Percentiles rank a stretch among this genome's conserved stretches.
Evolutionary conservation across 345 rosid genomes (phyloP).

Genomic region (Cardiospermum halicacabum): DNA sequence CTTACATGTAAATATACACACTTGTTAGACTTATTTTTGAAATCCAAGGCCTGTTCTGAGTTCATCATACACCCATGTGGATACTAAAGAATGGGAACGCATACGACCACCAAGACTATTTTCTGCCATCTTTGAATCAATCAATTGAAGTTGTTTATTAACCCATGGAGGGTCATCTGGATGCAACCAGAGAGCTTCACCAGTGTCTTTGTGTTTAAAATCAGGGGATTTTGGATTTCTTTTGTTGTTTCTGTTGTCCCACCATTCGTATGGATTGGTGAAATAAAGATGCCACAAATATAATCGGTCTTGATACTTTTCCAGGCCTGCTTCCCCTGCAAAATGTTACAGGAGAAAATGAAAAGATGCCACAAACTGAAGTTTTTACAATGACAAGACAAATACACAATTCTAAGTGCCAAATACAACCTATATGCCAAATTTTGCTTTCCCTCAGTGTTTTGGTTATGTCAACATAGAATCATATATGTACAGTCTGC

Average conservation of each 20-base stretch:
- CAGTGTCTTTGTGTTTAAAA: slow-evolving; percentile 64
- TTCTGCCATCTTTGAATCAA: slow-evolving; percentile 44
- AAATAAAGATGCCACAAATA: slow-evolving; percentile 80
- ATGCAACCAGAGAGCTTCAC: slow-evolving; percentile 64
- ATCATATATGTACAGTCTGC: background rate
- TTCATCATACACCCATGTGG: slow-evolving; percentile 44
- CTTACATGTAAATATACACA: too few species aligned
- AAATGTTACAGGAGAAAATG: slow-evolving; percentile 1
- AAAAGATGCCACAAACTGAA: background rate
- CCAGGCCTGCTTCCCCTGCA: slow-evolving; percentile 30
- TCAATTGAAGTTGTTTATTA: slow-evolving; percentile 45
- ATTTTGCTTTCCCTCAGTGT: too few species aligned
- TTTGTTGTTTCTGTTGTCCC: slow-evolving; percentile 70
- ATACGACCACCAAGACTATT: slow-evolving; percentile 15
- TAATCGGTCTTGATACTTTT: slow-evolving; percentile 23
- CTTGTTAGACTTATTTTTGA: background rate
- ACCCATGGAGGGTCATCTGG: slow-evolving; percentile 62
- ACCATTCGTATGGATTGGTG: slow-evolving; percentile 68
- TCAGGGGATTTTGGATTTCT: slow-evolving; percentile 47
- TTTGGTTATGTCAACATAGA: too few species aligned
- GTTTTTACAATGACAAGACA: too few species aligned
- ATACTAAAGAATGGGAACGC: slow-evolving; percentile 21
- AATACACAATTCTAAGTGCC: too few species aligned
- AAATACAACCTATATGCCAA: too few species aligned
- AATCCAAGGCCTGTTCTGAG: slow-evolving; percentile 12